phyloP scores from a whole-genome alignment of 306 rosid genomes.

The Trichosanthes truncata region DNA sequence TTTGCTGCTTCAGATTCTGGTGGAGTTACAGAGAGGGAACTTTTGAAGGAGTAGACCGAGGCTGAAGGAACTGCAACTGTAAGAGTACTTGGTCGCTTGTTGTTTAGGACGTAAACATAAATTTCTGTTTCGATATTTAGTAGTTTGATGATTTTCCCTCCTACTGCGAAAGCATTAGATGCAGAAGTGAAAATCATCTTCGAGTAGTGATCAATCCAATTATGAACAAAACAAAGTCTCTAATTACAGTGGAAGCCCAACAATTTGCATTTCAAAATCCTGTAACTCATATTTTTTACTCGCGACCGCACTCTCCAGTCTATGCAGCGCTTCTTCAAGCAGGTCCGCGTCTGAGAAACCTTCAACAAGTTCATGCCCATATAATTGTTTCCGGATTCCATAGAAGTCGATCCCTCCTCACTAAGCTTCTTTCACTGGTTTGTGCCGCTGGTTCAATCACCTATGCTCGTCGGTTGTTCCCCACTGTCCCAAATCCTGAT shows the following conservation, averaged over 20 bases:
- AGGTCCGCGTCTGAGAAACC: constrained; percentile 45
- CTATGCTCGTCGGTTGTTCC: constrained; percentile 52
- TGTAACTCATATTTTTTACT: neutral
- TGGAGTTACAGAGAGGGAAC: neutral
- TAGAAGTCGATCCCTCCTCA: constrained; percentile 56
- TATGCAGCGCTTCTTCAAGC: constrained; percentile 52
- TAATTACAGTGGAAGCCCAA: constrained; percentile 32
- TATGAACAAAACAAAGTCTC: neutral
- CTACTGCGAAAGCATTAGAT: neutral
- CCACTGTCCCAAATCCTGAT: constrained; percentile 46
- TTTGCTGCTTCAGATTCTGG: too few relatives aligned
- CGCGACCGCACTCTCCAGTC: constrained; percentile 34
- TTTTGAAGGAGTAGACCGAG: neutral
- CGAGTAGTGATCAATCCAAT: neutral
- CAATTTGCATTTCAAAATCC: constrained; percentile 5
- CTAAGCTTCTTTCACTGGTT: constrained; percentile 61
- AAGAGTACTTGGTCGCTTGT: neutral
- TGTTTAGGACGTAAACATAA: neutral
- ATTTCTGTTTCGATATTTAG: neutral
- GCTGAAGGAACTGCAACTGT: neutral
- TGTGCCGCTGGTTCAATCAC: constrained; percentile 61
- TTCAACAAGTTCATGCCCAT: constrained; percentile 68
- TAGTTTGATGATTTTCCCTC: neutral
- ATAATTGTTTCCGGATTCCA: constrained; percentile 52
- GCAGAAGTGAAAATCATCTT: neutral